Base-by-base conservation (phyloP, 2,329 filamentous ascomycete species). In the Hymenoscyphus salicellus region DNA sequence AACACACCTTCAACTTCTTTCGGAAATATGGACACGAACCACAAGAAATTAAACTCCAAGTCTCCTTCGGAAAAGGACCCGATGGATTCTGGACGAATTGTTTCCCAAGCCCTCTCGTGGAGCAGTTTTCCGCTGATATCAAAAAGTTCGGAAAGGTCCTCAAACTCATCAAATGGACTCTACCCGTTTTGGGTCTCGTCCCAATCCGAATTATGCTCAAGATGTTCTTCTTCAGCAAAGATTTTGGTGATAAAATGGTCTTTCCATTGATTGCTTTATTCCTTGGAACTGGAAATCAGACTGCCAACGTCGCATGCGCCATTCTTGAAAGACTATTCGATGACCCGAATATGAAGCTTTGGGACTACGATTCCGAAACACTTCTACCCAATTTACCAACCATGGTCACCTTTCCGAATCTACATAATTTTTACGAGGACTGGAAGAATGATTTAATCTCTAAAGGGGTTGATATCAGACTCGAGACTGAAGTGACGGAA, bases 221-320 rank as follows among this genome's bases (percentile, higher is more conserved):
- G 63, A 75, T 91, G 60, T 91, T 90, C 75, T 78, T 85, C 63
- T 92, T 92, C 76, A 87, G 81, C 63, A 81, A 84, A 10, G 88
- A 90, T 63, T 93, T 92, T 72, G 84, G 84, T 17, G 87, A 92
- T 71, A 86, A 86, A 41, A 87, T 92, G 76, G 86, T 89, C 0
- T 81, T 90, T 64, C 89, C 89, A 0, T 84, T 92, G 74, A 84
- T 91, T 36, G 89, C 89, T 0, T 78, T 92, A 1, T 92, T 93
- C 72, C 79, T 92, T 0, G 89, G 89, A 0, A 92, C 89, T 0
- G 71, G 89, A 1, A 92, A 92, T 69, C 87, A 90, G 70, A 89
- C 89, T 0, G 85, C 89, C 0, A 86, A 91, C 67, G 89, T 92
- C 0, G 86, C 89, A 0, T 84, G 83, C 52, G 87, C 89, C 28